Percentiles rank a stretch among this genome's conserved stretches.
Evolutionary conservation across 148 eudicot genomes (phyloP).

Genomic region (Rhododendron williamsianum): DNA sequence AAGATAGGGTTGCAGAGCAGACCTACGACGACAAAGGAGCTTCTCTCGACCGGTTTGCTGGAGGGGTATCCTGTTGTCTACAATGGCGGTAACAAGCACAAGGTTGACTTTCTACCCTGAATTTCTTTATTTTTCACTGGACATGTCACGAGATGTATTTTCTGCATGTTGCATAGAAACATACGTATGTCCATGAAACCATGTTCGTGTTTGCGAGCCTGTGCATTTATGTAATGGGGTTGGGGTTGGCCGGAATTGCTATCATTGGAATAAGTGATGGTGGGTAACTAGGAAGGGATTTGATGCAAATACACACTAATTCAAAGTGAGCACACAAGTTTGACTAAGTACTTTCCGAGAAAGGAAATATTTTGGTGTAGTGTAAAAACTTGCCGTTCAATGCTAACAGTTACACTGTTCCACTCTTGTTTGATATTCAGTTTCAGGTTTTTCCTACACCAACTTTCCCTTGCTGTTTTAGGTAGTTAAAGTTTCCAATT

Average conservation of each 20-base stretch:
- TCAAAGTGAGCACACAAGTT: background rate
- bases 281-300: background rate
- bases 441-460: background rate
- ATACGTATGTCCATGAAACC: background rate
- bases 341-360: background rate
- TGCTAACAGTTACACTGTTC: background rate
- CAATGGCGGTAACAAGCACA: conserved; percentile 52
- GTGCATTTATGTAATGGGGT: background rate
- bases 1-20: conserved; percentile 31
- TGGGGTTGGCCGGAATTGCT: background rate
- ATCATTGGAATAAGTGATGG: background rate
- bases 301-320: background rate
- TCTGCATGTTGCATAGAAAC: background rate
- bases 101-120: conserved; percentile 27
- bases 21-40: conserved; percentile 58
- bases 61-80: conserved; percentile 85
- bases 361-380: background rate
- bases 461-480: background rate
- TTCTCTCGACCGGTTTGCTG: conserved; percentile 72
- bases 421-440: background rate
- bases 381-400: background rate
- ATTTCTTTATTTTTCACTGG: background rate
- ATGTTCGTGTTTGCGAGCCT: background rate
- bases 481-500: background rate
- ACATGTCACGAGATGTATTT: background rate